A percentile compares a stretch with the other conserved stretches of the same genome.
These are phyloP conservation scores for Singerocomus inundabilis DNA, from an alignment of 1,284 basidiomycete species.

Conservation along the genomic window DNA sequence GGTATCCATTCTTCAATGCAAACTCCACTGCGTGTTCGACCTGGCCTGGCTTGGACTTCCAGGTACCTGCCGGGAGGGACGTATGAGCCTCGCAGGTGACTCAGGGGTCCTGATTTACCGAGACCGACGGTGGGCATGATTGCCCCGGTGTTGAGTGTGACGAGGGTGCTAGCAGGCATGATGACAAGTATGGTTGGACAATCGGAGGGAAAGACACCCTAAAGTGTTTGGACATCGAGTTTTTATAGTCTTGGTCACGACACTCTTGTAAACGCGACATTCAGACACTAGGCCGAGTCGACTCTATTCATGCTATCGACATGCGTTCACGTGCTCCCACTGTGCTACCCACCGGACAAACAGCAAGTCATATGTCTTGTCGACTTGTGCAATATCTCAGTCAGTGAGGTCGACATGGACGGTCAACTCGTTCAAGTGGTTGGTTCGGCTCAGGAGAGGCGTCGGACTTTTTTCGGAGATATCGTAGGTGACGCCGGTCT, in stretches of 20 bases:
- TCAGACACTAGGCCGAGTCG: slow-evolving; percentile 1
- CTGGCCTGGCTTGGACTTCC: slow-evolving; percentile 67
- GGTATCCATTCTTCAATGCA: slow-evolving; percentile 73
- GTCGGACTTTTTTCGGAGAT: slow-evolving; percentile 9
- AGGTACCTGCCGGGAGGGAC: slow-evolving; percentile 56
- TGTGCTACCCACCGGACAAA: no score
- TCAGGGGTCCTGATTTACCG: slow-evolving; percentile 40
- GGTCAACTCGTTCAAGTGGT: slow-evolving; percentile 6
- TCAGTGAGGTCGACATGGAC: slow-evolving; percentile 37
- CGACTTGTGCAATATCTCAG: slow-evolving; percentile 55
- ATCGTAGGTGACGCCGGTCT: background rate
- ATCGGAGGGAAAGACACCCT: background rate
- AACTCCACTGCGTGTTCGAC: slow-evolving; percentile 69
- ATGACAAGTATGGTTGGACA: slow-evolving; percentile 2
- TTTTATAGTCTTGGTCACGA: slow-evolving; percentile 11
- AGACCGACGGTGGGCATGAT: slow-evolving; percentile 76
- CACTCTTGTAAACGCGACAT: background rate
- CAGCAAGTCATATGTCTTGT: slow-evolving; percentile 56
- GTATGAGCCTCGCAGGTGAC: background rate
- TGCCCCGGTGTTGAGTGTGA: slow-evolving; percentile 72
- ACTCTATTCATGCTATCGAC: slow-evolving; percentile 1
- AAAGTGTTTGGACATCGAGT: background rate
- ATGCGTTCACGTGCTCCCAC: slow-evolving; percentile 3
- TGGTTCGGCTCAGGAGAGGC: no score
- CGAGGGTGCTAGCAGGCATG: slow-evolving; percentile 47